Percentiles rank a stretch among this genome's conserved stretches.
These are phyloP conservation scores for Cryptosporidium parvum DNA, from an alignment of 169 alveolate species.

Conservation along the genomic window DNA sequence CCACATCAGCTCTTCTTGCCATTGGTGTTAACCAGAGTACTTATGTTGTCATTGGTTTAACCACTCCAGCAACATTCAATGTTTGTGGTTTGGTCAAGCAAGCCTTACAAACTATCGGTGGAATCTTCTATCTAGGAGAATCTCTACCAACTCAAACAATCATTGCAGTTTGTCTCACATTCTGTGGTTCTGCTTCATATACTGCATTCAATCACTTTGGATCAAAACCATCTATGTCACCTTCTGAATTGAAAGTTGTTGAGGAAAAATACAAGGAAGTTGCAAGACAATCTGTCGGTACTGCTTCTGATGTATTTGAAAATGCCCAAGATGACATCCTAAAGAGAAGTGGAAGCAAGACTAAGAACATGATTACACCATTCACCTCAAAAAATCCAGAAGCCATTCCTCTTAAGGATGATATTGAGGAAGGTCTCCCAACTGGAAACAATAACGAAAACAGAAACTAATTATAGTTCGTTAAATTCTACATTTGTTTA, in stretches of 20 bases:
- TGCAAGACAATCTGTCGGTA: constrained; percentile 72
- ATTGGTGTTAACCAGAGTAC: constrained; percentile 74
- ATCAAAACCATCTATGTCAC: constrained; percentile 56
- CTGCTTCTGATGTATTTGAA: constrained; percentile 74
- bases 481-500: not conserved
- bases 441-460: constrained; percentile 32
- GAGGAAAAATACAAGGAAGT: constrained; percentile 65
- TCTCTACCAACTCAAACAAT: constrained; percentile 36
- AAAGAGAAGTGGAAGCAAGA: constrained; percentile 17
- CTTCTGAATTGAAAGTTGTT: constrained; percentile 47
- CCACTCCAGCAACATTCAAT: constrained; percentile 75
- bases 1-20: constrained; percentile 64
- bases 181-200: constrained; percentile 76
- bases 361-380: constrained; percentile 10
- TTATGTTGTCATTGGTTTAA: constrained; percentile 67
- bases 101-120: constrained; percentile 69
- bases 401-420: constrained; percentile 65
- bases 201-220: constrained; percentile 68
- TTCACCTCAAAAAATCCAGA: constrained; percentile 32
- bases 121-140: constrained; percentile 52
- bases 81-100: constrained; percentile 74
- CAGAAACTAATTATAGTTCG: constrained; percentile 6
- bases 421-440: constrained; percentile 68
- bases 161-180: constrained; percentile 67
- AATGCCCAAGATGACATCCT: constrained; percentile 67